Evolutionary conservation across 768 basidiomycete species (phyloP), one percentile per base, ranked within the genome.

Genomic region (Trametes elegans): DNA sequence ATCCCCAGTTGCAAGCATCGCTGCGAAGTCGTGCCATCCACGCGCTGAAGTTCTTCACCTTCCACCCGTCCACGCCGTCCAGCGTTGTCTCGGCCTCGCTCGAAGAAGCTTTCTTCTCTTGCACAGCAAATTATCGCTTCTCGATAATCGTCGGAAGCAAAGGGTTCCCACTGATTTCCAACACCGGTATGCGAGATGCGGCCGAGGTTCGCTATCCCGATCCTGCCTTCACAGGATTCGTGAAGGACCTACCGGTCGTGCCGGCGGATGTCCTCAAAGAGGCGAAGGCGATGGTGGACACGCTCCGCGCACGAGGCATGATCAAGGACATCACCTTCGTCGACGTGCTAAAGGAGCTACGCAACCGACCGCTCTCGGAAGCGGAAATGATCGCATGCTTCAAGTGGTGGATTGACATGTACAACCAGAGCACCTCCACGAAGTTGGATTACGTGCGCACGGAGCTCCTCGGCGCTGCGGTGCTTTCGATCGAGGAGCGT

Each of bases 21-120:
- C 68, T 94, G 10, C 76, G 76, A 21, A 69, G 70, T 23, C 80
- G 87, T 14, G 85, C 84, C 13, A 70, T 93, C 16, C 96, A 98
- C 62, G 80, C 87, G 5, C 75, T 97, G 47, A 84, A 82, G 55
- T 97, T 97, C 73, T 98, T 97, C 75, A 88, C 90, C 2, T 98
- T 93, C 70, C 81, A 85, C 59, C 73, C 79, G 2, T 96, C 96
- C 0, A 96, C 96, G 0, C 96, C 96, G 1, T 92, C 90, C 0
- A 67, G 82, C 1, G 81, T 89, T 42, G 90, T 98, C 27, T 85
- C 91, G 0, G 72, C 70, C 9, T 69, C 82, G 14, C 79, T 95
- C 53, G 87, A 93, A 66, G 71, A 76, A 1, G 84, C 87, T 1
- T 98, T 98, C 72, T 97, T 94, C 68, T 69, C 74, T 0, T 90